A percentile compares a stretch with the other conserved stretches of the same genome.
Evolutionary conservation across 352 stramenopile genomes (phyloP).

Genomic region (Phytophthora ohioensis): DNA sequence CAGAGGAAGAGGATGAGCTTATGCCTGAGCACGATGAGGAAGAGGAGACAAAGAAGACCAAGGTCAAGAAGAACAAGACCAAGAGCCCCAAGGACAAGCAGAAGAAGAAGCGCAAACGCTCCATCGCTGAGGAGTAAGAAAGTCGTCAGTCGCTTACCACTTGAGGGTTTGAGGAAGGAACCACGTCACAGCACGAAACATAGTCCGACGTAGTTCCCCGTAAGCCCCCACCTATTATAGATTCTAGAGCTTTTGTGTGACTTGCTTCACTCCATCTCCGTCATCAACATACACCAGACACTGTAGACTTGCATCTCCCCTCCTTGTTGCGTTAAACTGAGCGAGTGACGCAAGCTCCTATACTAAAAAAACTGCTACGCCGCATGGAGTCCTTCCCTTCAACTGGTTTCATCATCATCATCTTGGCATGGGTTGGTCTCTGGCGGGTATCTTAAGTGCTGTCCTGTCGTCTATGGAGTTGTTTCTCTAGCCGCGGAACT

Average conservation of each 20-base stretch:
- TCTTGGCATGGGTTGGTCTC: not conserved
- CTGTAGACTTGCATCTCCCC: constrained; percentile 31
- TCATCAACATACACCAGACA: constrained; percentile 6
- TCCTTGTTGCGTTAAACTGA: constrained; percentile 34
- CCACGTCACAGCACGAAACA: not conserved
- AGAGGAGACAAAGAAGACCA: constrained; percentile 17
- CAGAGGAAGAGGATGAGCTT: constrained; percentile 33
- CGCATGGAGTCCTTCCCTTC: not conserved
- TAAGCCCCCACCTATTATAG: constrained; percentile 47
- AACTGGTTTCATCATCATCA: too few relatives aligned
- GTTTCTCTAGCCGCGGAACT: constrained; percentile 90
- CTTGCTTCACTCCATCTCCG: constrained; percentile 4
- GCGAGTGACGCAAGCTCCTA: constrained; percentile 33
- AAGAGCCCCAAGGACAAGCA: constrained; percentile 51
- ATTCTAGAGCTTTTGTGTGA: constrained; percentile 50
- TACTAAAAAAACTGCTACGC: constrained; percentile 48
- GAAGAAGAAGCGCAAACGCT: constrained; percentile 73
- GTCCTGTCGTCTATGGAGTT: constrained; percentile 43
- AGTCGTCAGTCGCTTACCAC: constrained; percentile 27
- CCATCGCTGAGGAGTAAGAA: constrained; percentile 39
- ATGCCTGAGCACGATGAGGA: constrained; percentile 42
- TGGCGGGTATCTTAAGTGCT: constrained; percentile 31
- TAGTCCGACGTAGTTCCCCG: constrained; percentile 5
- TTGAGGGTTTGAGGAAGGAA: constrained; percentile 15
- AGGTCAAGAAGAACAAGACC: constrained; percentile 51